Evolutionary conservation across 169 alveolate genomes (phyloP), one percentile per base, ranked within the genome.

Genomic region (Cryptosporidium viatorum): DNA sequence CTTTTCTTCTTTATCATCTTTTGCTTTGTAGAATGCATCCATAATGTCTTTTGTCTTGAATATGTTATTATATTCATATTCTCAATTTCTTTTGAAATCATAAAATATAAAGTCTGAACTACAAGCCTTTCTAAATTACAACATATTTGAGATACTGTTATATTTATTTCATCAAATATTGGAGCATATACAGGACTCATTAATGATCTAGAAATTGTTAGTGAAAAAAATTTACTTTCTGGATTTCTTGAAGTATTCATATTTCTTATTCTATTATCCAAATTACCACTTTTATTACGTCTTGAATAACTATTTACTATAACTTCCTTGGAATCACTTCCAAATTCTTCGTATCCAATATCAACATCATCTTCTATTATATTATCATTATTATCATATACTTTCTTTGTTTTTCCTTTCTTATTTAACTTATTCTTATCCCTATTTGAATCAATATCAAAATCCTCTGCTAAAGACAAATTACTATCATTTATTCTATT

Each of bases 51-150:
- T 80, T 80, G 73, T 29, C 89, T 50, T 35, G 89, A 80, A 62
- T 41, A 59, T 10, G 89, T 65, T 33, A 80, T 80, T 16, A 33
- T 80, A 43, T 59, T 80, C 89, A 80, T 80, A 48, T 80, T 80
- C 69, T 93, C 93, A 48, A 93, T 69, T 91, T 94, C 96, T 62
- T 92, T 92, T 48, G 95, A 97, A 58, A 93, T 74, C 69, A 94
- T 93, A 45, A 92, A 94, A n/a, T 95, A 85, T 69, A 96, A 92
- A 84, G 95, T 96, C 85, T 95, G 97, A 23, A 96, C 93, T 31
- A 96, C 98, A 31, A 93, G 91, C 84, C 95, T 86, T 86, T 96
- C 98, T n/a, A 96, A 91, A 85, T 96, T 96, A 39, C 96, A 94
- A 70, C 94, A 85, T 39, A 96, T 50, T n/a, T 96, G 97, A 18